Percentiles rank a stretch among this genome's conserved stretches.
phyloP scores from a whole-genome alignment of 306 rosid species.

The Hippophae rhamnoides region DNA sequence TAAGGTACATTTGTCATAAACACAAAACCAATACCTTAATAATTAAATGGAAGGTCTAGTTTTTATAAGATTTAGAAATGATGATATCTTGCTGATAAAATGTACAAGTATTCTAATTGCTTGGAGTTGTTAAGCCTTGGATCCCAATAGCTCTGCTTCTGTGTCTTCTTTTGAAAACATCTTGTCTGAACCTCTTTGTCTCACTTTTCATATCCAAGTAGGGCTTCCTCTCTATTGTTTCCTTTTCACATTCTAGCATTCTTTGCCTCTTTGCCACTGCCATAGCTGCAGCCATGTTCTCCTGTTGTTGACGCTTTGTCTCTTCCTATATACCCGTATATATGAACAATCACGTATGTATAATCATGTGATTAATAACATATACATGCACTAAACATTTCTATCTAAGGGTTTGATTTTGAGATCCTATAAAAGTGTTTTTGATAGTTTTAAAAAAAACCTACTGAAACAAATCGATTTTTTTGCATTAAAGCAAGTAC shows the following conservation, averaged over 20 bases:
- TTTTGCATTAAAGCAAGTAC: too few relatives aligned
- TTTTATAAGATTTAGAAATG: not conserved
- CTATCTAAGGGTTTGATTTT: not conserved
- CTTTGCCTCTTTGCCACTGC: slow-evolving; percentile 59
- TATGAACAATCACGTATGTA: slow-evolving; percentile 12
- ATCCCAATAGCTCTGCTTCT: slow-evolving; percentile 48
- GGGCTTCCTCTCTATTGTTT: slow-evolving; percentile 66
- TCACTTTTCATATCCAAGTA: slow-evolving; percentile 66
- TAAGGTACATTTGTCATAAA: too few relatives aligned
- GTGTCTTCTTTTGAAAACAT: slow-evolving; percentile 88
- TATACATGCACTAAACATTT: not conserved
- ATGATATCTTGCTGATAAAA: not conserved
- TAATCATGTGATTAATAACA: not conserved
- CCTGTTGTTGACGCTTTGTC: slow-evolving; percentile 43
- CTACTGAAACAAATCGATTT: too few relatives aligned
- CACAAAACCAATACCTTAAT: too few relatives aligned
- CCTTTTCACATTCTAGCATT: slow-evolving; percentile 71
- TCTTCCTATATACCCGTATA: slow-evolving; percentile 42
- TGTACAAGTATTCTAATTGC: not conserved
- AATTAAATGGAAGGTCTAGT: too few relatives aligned
- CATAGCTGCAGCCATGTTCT: slow-evolving; percentile 49
- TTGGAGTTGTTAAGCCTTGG: slow-evolving; percentile 12
- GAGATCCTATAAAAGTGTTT: not conserved
- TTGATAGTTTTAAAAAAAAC: not conserved
- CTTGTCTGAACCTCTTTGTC: slow-evolving; percentile 86